Conservation (phyloP, 2,329 filamentous ascomycete genomes). For the Fusarium luffae region DNA sequence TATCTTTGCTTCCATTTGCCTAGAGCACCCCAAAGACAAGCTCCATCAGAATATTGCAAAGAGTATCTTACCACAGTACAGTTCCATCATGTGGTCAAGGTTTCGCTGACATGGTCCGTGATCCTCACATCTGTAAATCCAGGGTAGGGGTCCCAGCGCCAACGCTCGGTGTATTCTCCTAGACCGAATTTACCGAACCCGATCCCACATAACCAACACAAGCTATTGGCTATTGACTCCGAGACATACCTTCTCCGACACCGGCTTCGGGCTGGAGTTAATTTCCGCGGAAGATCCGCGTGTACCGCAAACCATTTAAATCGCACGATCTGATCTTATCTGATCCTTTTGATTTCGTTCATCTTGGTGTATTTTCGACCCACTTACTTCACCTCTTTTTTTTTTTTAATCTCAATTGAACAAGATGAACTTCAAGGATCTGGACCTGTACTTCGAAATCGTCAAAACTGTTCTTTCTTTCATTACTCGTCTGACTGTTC, state of each 20-base stretch:
- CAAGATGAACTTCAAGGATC: slow-evolving; percentile 5
- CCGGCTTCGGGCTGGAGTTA: not conserved
- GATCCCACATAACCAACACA: accelerated
- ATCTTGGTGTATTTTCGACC: too few species aligned
- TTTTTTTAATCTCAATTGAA: too few species aligned
- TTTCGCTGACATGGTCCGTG: not conserved
- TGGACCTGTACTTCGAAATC: slow-evolving; percentile 11
- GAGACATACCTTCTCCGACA: not conserved
- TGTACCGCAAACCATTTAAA: not conserved
- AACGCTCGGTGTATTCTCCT: not conserved
- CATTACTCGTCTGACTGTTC: not conserved
- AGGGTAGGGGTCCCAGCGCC: too few species aligned
- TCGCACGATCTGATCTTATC: not conserved
- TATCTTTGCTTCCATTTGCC: too few species aligned
- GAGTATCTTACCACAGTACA: too few species aligned
- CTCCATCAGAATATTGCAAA: too few species aligned
- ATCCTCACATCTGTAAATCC: not conserved
- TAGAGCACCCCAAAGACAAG: too few species aligned
- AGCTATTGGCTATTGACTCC: not conserved
- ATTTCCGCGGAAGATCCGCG: not conserved
- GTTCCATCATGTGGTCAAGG: too few species aligned
- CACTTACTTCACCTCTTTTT: not conserved
- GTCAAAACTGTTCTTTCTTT: slow-evolving; percentile 1
- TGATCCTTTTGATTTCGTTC: not conserved
- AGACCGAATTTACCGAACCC: not conserved